Evolutionary conservation across 176 grass and related monocot genomes (phyloP).

Genomic region (Phoenix dactylifera): DNA sequence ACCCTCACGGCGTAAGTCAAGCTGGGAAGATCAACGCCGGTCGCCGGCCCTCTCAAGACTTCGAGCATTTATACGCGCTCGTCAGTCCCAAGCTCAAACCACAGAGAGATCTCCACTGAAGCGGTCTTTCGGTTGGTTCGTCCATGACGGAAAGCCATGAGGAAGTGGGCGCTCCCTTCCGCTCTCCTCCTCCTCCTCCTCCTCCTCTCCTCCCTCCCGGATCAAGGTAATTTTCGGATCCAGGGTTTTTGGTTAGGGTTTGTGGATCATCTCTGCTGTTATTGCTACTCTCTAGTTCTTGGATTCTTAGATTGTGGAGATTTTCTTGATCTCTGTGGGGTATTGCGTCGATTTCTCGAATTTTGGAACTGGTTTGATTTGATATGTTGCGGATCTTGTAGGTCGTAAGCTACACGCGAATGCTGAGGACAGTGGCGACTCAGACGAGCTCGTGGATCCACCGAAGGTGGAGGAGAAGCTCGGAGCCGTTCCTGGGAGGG

Average conservation of each 20-base stretch:
- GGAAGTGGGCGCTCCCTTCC: slow-evolving; percentile 69
- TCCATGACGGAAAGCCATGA: slow-evolving; percentile 28
- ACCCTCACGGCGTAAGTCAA: too few species aligned
- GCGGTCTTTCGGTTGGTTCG: not conserved
- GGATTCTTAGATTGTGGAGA: not conserved
- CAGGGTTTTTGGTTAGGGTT: not conserved
- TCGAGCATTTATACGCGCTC: not conserved
- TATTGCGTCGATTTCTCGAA: not conserved
- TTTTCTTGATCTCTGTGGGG: not conserved
- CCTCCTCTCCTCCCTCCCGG: slow-evolving; percentile 66
- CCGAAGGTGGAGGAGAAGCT: slow-evolving; percentile 95
- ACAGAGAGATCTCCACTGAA: not conserved
- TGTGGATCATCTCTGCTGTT: too few species aligned
- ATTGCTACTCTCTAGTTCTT: too few species aligned
- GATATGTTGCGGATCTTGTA: slow-evolving; percentile 25
- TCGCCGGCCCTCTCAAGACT: not conserved
- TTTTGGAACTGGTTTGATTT: slow-evolving; percentile 5
- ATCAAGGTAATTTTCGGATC: slow-evolving; percentile 39
- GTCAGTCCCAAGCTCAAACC: not conserved
- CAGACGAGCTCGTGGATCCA: slow-evolving; percentile 53
- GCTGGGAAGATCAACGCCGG: too few species aligned
- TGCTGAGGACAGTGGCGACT: slow-evolving; percentile 67
- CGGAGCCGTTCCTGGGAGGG: slow-evolving; percentile 71
- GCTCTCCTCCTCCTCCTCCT: slow-evolving; percentile 67
- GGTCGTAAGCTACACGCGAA: slow-evolving; percentile 77